These are phyloP conservation scores for Aureobasidium mangrovei DNA, from an alignment of 2,329 filamentous ascomycete genomes.

Conservation along the genomic window DNA sequence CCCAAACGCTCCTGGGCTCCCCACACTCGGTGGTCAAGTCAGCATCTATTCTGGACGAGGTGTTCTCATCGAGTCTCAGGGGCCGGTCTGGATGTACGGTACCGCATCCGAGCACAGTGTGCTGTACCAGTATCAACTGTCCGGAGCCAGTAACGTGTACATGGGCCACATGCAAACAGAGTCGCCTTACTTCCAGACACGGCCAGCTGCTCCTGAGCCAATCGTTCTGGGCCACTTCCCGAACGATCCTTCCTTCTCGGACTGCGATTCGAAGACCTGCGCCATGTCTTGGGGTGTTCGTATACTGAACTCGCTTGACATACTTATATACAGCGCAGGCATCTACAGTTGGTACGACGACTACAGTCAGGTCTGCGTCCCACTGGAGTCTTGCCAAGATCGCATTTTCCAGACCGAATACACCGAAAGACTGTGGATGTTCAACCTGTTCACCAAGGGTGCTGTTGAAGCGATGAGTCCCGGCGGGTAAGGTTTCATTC, in stretches of 20 bases:
- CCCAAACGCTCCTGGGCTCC: constrained; percentile 20
- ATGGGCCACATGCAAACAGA: not conserved
- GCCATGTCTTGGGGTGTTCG: not conserved
- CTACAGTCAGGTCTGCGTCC: not conserved
- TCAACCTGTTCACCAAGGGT: not conserved
- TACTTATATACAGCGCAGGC: not conserved
- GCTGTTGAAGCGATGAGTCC: not conserved
- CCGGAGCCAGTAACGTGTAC: constrained; percentile 40
- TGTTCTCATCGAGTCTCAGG: constrained; percentile 28
- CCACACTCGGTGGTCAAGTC: constrained; percentile 27
- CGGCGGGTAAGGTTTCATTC: too few species aligned
- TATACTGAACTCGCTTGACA: not conserved
- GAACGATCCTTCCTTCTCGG: not conserved
- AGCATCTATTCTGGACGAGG: constrained; percentile 41
- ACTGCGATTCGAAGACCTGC: not conserved
- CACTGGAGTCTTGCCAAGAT: not conserved
- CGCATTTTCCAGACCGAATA: not conserved
- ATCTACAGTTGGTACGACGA: not conserved
- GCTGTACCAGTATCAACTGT: constrained; percentile 46
- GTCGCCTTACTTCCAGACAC: not conserved
- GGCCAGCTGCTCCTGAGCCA: not conserved
- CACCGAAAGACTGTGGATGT: not conserved
- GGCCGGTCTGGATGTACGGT: constrained; percentile 41
- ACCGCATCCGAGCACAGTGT: constrained; percentile 46
- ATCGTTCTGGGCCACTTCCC: not conserved